These are phyloP conservation scores for Neoboletus subvelutipes DNA, from an alignment of 768 basidiomycete species.

Conservation along the genomic window DNA sequence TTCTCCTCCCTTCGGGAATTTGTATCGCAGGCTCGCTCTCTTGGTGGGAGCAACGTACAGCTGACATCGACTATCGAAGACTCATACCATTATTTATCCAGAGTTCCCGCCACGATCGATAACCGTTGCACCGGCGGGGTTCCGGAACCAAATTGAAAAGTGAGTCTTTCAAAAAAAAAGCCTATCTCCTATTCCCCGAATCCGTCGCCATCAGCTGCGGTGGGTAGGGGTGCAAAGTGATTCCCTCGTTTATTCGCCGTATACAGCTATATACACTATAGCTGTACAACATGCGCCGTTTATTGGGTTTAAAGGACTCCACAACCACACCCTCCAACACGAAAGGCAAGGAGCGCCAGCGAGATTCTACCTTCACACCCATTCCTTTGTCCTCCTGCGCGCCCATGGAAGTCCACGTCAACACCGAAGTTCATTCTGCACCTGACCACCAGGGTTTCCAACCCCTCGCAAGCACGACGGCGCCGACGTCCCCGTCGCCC, in stretches of 20 bases:
- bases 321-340: constrained; percentile 7
- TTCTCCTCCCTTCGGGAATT: background rate
- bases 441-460: constrained; percentile 15
- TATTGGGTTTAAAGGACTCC: constrained; percentile 30
- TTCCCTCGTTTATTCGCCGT: constrained; percentile 17
- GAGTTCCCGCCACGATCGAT: constrained; percentile 5
- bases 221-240: constrained; percentile 9
- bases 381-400: constrained; percentile 1
- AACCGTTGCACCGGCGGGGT: background rate
- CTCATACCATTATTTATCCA: constrained; percentile 1
- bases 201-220: constrained; percentile 19
- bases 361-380: constrained; percentile 6
- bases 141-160: constrained; percentile 6
- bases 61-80: constrained; percentile 1
- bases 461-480: constrained; percentile 22
- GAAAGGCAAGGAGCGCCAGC: constrained; percentile 30
- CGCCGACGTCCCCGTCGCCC: constrained; percentile 18
- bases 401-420: constrained; percentile 29
- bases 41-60: background rate
- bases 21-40: background rate
- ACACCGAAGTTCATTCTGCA: constrained; percentile 29
- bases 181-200: constrained; percentile 9
- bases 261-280: constrained; percentile 13
- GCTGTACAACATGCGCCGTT: constrained; percentile 29
- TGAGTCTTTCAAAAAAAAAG: constrained; percentile 8